Evolutionary conservation across 805 yeast genomes (phyloP), one percentile per base, ranked within the genome.

Genomic region (Kregervanrija fluxuum): DNA sequence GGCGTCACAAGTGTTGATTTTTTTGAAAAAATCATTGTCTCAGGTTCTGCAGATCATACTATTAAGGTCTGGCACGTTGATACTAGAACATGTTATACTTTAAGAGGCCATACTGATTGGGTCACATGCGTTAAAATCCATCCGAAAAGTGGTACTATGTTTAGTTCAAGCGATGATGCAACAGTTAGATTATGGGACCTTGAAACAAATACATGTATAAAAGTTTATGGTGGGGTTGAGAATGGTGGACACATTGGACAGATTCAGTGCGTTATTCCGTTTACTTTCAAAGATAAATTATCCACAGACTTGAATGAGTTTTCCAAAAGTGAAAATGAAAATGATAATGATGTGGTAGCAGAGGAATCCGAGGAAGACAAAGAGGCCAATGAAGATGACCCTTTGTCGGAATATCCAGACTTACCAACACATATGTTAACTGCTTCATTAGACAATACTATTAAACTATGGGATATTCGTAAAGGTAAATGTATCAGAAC

Each of bases 21-120:
- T 53, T 72, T 71, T 50, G 74, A 77, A 50, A 87, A 86, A 56
- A 71, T 87, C 30, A 89, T 93, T 57, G 97, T 89, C 1, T 82
- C 93, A 9, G 99, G 98, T 0, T 82, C 95, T 33, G 95, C 96
- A 0, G 99, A 93, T 66, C 75, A 78, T 50, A 88, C 95, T 0
- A 84, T 93, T 44, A 88, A 89, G 62, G 90, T 93, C 11, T 93
- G 99, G 99, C 95, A 93, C 61, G 95, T 93, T 38, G 95, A 86
- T 60, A 79, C 89, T 6, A 74, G 96, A 65, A 85, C 95, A 1
- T 93, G 97, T 59, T 87, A 84, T 64, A 89, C 98, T 0, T 70
- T 93, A 47, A 73, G 96, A 36, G 99, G 99, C 6, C 99, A 93
- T 61, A 75, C 84, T 0, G 97, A 86, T 54, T 82, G 95, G 80